Percentiles rank a stretch among this genome's conserved stretches.
Conservation (phyloP, 2,329 filamentous ascomycete genomes). For the Pyricularia sp. region DNA sequence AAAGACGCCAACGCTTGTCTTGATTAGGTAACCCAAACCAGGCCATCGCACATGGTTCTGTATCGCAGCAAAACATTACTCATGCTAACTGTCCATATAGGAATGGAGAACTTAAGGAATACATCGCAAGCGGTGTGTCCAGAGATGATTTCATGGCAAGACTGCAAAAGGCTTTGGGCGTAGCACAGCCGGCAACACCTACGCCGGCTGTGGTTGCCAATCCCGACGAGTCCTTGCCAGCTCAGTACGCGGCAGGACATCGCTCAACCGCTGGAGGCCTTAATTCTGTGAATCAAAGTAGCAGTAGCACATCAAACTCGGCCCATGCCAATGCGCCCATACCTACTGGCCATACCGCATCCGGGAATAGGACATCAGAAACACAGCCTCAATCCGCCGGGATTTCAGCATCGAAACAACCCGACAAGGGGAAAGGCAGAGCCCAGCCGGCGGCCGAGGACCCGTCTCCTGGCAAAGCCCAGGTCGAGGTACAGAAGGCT, state of each 20-base stretch:
- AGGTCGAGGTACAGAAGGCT: slow-evolving; percentile 28
- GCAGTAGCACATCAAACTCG: slow-evolving; percentile 1
- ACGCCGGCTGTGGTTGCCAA: background rate
- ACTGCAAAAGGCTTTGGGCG: slow-evolving; percentile 18
- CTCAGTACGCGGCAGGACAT: background rate
- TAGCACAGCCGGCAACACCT: background rate
- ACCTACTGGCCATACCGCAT: slow-evolving; percentile 10
- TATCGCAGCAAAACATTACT: background rate
- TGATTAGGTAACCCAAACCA: slow-evolving; percentile 51
- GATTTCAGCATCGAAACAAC: slow-evolving; percentile 15
- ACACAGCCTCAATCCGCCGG: background rate
- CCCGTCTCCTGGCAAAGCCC: slow-evolving; percentile 15
- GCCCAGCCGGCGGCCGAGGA: slow-evolving; percentile 14
- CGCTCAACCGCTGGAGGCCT: background rate
- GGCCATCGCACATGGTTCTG: background rate
- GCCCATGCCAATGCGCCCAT: slow-evolving; percentile 6
- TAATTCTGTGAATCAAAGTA: background rate
- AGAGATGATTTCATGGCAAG: slow-evolving; percentile 54
- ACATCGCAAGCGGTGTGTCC: slow-evolving; percentile 50
- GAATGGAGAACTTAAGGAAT: slow-evolving; percentile 66
- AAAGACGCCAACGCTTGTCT: slow-evolving; percentile 62
- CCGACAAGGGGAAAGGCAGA: slow-evolving; percentile 24
- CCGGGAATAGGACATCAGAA: slow-evolving; percentile 2
- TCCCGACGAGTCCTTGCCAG: background rate
- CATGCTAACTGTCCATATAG: slow-evolving; percentile 20